Base-by-base conservation (phyloP, 192 early-diverging fungal genomes). In the Mortierella hygrophila region DNA sequence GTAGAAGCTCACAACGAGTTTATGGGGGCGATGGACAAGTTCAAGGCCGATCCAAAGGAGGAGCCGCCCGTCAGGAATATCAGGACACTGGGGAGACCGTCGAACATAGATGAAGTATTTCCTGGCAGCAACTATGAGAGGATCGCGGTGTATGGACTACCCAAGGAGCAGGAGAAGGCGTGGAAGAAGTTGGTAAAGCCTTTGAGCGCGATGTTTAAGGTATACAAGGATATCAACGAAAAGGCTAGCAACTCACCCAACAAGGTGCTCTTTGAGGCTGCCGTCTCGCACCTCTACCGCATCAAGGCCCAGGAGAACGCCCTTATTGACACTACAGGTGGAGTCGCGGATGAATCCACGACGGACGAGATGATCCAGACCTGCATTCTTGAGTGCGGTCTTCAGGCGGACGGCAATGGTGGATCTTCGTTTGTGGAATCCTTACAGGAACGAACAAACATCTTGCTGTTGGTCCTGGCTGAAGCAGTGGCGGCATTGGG, bases 361-460 rank as follows among this genome's bases (percentile, higher is more conserved):
- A 74, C 70, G 0, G 72, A 77, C 0, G 68, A 74, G 29, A 68
- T 88, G 0, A 79, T 88, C 21, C 70, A 88, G n/a, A 49, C 9
- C 6, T 88, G 87, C 68, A 84, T 88, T 52, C 40, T 38, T 18
- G 78, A 88, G 26, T 88, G 82, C n/a, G 87, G 87, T 20, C 76
- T 88, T 7, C 87, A 82, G 16, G 41, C 44, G 18, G 77, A 78
- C 16, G 87, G 87, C 0, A 37, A 78, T 38, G 73, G 72, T 4
- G 87, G 87, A 2, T 42, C 78, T 1, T 76, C 78, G 2, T 80
- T 37, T 47, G 70, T 83, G 16, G 82, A 88, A 1, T 79, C 87
- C 0, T 49, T 88, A 6, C 72, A 79, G 9, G 84, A 81, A n/a
- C 44, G 13, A 23, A 81, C 71, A 4, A 81, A 75, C 35, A 72